These are phyloP conservation scores for Colletotrichum spaethianum DNA, from an alignment of 2,329 filamentous ascomycete genomes.

Conservation along the genomic window DNA sequence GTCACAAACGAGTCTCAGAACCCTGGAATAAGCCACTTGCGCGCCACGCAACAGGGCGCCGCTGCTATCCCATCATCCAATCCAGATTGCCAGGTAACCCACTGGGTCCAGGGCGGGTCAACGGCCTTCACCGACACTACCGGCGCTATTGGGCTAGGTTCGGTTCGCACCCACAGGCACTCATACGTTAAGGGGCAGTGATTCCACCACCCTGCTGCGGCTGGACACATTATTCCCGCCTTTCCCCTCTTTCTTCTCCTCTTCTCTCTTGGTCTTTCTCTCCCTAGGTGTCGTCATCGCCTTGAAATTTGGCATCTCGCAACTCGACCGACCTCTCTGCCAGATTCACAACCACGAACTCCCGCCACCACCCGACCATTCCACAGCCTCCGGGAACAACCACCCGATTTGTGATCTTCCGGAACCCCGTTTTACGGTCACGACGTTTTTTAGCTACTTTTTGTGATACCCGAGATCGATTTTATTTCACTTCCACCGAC, in stretches of 20 bases:
- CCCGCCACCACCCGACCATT: constrained; percentile 34
- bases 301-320: constrained; percentile 31
- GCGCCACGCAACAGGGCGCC: constrained; percentile 34
- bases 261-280: background rate
- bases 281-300: constrained; percentile 38
- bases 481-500: background rate
- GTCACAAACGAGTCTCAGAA: constrained; percentile 20
- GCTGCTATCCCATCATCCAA: constrained; percentile 36
- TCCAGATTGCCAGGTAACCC: constrained; percentile 19
- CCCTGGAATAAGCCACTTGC: constrained; percentile 28
- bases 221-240: constrained; percentile 23
- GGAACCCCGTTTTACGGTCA: background rate
- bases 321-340: constrained; percentile 25
- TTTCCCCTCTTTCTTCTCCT: constrained; percentile 33
- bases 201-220: constrained; percentile 23
- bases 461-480: constrained; percentile 30
- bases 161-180: constrained; percentile 4
- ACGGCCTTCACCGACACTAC: constrained; percentile 40
- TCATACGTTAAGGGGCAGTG: constrained; percentile 18
- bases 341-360: constrained; percentile 17
- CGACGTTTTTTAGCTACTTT: constrained; percentile 10
- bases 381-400: constrained; percentile 9
- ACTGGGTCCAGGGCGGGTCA: constrained; percentile 35
- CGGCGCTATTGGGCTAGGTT: constrained; percentile 32
- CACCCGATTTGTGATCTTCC: background rate